Conservation (phyloP, 441 rosid species). For the Metrosideros polymorpha region DNA sequence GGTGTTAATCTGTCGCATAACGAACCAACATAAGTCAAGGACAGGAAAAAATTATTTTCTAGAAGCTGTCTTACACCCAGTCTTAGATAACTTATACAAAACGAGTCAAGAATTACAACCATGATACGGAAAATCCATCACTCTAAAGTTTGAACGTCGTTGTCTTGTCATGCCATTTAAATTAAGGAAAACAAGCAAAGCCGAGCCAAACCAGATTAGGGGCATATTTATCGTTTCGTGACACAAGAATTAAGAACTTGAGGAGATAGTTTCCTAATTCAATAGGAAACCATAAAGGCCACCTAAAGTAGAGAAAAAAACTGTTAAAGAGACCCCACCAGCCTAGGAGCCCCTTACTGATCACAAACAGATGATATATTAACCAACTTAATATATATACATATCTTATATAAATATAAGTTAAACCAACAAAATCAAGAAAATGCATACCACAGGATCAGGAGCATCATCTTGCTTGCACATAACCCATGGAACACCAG, state of each 20-base stretch:
- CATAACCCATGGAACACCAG: slow-evolving; percentile 61
- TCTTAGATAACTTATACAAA: neutral
- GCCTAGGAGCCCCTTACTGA: neutral
- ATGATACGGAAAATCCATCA: neutral
- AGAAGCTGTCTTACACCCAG: neutral
- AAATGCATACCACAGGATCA: slow-evolving; percentile 35
- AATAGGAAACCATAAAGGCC: neutral
- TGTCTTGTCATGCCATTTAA: neutral
- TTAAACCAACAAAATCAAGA: neutral
- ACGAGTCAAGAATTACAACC: neutral
- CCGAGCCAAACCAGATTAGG: neutral
- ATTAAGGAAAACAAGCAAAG: neutral
- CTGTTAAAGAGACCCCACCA: neutral
- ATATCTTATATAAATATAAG: neutral
- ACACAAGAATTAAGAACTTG: neutral
- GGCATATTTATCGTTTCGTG: neutral
- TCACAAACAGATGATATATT: neutral
- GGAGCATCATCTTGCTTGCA: slow-evolving; percentile 68
- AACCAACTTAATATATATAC: neutral
- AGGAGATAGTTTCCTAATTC: neutral
- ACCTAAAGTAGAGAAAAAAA: neutral
- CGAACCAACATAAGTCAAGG: neutral
- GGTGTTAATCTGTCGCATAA: neutral
- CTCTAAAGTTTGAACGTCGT: neutral
- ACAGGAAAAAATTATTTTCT: neutral